Conservation (phyloP, 2,329 filamentous ascomycete genomes). For the Exophiala xenobiotica region DNA sequence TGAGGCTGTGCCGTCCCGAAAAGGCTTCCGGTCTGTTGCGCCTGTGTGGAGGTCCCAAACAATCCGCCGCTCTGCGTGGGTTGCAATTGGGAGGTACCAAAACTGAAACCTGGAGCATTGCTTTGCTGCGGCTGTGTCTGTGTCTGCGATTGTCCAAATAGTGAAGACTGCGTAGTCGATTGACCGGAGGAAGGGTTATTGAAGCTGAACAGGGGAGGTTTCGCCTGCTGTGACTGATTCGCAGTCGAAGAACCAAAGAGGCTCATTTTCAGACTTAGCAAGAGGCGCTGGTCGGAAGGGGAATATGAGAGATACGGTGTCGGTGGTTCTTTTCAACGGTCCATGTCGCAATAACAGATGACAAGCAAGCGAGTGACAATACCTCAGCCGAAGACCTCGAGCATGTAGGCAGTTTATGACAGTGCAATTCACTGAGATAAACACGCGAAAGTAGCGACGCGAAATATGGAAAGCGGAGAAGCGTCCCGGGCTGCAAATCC, state of each 20-base stretch:
- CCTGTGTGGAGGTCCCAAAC: conserved; percentile 30
- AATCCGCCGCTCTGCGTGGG: conserved; percentile 32
- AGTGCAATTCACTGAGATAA: no score
- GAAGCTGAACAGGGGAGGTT: conserved; percentile 16
- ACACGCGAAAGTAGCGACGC: no score
- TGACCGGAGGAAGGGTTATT: conserved; percentile 14
- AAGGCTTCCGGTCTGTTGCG: conserved; percentile 32
- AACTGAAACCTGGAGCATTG: conserved; percentile 20
- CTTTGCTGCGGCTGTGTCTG: conserved; percentile 1
- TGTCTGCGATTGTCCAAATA: conserved; percentile 21
- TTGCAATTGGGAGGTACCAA: conserved; percentile 24
- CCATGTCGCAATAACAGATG: no score
- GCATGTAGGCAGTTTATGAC: no score
- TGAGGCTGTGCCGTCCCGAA: conserved; percentile 30
- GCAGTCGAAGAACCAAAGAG: conserved; percentile 15
- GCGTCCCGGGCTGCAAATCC: no score
- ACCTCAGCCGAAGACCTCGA: no score
- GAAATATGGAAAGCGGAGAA: no score
- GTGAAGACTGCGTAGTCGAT: conserved; percentile 12
- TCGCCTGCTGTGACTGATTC: conserved; percentile 17
- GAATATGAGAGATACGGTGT: no score
- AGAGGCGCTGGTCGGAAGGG: no score
- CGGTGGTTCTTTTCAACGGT: no score
- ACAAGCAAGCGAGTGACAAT: no score
- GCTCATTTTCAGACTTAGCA: conserved; percentile 18